Evolutionary conservation across 352 stramenopile species (phyloP).

Genomic region (Thraustotheca clavata): DNA sequence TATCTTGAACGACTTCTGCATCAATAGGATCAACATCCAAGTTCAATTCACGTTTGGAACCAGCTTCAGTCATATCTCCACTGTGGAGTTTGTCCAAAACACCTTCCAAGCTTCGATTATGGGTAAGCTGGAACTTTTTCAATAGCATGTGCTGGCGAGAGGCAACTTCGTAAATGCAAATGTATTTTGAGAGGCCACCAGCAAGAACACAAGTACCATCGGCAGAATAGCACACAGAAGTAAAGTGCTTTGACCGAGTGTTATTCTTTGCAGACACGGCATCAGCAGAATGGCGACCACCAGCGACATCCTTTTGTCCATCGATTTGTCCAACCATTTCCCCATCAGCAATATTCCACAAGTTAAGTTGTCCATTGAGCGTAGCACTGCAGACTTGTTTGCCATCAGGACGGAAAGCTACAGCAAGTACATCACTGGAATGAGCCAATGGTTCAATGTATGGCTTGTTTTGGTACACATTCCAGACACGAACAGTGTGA

Average conservation of each 20-base stretch:
- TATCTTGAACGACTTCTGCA: slow-evolving; percentile 39
- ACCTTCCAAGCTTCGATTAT: slow-evolving; percentile 95
- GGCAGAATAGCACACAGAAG: slow-evolving; percentile 97
- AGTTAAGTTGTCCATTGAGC: slow-evolving; percentile 93
- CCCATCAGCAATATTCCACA: slow-evolving; percentile 97
- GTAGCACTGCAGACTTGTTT: slow-evolving; percentile 94
- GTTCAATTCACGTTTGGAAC: slow-evolving; percentile 65
- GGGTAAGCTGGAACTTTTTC: slow-evolving; percentile 99
- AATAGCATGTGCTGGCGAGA: slow-evolving; percentile 89
- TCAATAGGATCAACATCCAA: slow-evolving; percentile 56
- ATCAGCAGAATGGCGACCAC: slow-evolving; percentile 81
- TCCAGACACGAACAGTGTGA: slow-evolving; percentile 97
- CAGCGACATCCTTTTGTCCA: slow-evolving; percentile 93
- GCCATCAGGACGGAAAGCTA: slow-evolving; percentile 95
- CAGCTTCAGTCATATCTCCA: slow-evolving; percentile 70
- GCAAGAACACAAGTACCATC: slow-evolving; percentile 97
- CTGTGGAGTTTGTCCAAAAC: slow-evolving; percentile 96
- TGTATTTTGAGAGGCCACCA: slow-evolving; percentile 96
- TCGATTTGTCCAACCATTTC: slow-evolving; percentile 94
- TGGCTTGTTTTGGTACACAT: slow-evolving; percentile 95
- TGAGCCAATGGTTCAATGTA: slow-evolving; percentile 95
- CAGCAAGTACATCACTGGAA: slow-evolving; percentile 93
- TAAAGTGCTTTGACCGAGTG: slow-evolving; percentile 96
- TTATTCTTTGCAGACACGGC: slow-evolving; percentile 84
- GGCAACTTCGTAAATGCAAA: slow-evolving; percentile 98